phyloP scores from a whole-genome alignment of 768 basidiomycete genomes.

The Pleurotus citrinopileatus region DNA sequence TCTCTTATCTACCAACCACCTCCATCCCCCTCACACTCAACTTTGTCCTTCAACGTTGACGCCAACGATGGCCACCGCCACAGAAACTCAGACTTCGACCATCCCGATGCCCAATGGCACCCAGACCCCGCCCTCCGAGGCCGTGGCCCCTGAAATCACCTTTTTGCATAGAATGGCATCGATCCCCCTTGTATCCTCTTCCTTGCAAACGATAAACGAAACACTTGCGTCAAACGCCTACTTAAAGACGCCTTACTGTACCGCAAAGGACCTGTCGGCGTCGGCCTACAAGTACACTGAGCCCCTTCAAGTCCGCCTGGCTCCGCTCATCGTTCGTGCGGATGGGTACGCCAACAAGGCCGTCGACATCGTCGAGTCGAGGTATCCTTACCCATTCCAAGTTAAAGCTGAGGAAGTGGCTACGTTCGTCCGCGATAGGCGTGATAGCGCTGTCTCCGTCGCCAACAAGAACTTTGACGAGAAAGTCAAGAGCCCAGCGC shows the following conservation, averaged over 20 bases:
- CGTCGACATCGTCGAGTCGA: conserved; percentile 68
- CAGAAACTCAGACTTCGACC: conserved; percentile 19
- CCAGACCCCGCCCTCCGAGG: conserved; percentile 17
- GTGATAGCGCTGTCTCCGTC: conserved; percentile 36
- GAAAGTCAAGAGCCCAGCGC: conserved; percentile 60
- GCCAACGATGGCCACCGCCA: conserved; percentile 18
- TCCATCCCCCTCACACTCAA: not conserved
- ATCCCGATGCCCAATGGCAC: conserved; percentile 16
- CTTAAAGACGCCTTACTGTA: conserved; percentile 63
- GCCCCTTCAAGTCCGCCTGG: conserved; percentile 63
- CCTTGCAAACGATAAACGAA: conserved; percentile 55
- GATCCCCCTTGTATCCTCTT: conserved; percentile 71
- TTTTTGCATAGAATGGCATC: conserved; percentile 61
- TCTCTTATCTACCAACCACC: conserved; percentile 8
- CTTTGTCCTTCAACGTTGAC: not conserved
- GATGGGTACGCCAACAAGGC: conserved; percentile 73
- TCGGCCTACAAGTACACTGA: conserved; percentile 61
- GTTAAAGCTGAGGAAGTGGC: conserved; percentile 71
- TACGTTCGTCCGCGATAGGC: conserved; percentile 53
- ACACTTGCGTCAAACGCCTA: conserved; percentile 57
- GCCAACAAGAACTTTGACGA: conserved; percentile 68
- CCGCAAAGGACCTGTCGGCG: conserved; percentile 58
- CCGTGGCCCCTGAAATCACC: conserved; percentile 52
- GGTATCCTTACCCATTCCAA: conserved; percentile 76
- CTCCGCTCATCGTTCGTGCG: conserved; percentile 60